Evolutionary conservation across 768 basidiomycete genomes (phyloP).

Genomic region (Rhizopogon rudus): DNA sequence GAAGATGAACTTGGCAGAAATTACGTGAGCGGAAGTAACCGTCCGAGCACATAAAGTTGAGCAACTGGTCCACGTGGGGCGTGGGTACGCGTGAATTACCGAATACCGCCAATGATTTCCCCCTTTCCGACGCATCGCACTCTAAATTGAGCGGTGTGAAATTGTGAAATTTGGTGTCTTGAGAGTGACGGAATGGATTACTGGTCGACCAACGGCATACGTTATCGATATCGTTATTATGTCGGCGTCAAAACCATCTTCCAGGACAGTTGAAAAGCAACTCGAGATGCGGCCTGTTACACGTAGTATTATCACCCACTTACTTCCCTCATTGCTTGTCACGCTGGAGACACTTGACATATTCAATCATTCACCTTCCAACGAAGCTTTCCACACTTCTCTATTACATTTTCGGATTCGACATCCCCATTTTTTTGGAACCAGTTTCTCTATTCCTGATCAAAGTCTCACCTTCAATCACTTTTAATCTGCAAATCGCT

Average conservation of each 20-base stretch:
- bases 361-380: neutral
- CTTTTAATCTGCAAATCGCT: slow-evolving; percentile 26
- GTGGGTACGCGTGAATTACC: neutral
- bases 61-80: slow-evolving; percentile 18
- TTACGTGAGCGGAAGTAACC: slow-evolving; percentile 4
- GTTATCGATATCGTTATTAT: slow-evolving; percentile 12
- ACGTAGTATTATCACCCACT: neutral
- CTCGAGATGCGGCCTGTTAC: neutral
- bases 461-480: slow-evolving; percentile 15
- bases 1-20: neutral
- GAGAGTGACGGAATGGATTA: slow-evolving; percentile 20
- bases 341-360: neutral
- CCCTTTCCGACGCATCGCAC: slow-evolving; percentile 11
- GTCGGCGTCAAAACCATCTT: slow-evolving; percentile 4
- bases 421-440: slow-evolving; percentile 9
- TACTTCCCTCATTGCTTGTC: neutral
- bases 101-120: neutral
- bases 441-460: slow-evolving; percentile 14
- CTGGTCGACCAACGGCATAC: slow-evolving; percentile 8
- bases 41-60: neutral
- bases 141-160: slow-evolving; percentile 22
- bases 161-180: slow-evolving; percentile 11
- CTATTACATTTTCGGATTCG: slow-evolving; percentile 6
- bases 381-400: neutral
- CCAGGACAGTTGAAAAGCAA: slow-evolving; percentile 20